Percentiles rank a stretch among this genome's conserved stretches.
These are phyloP conservation scores for Pleurotus salmoneostramineus DNA, from an alignment of 768 basidiomycete species.

Conservation along the genomic window DNA sequence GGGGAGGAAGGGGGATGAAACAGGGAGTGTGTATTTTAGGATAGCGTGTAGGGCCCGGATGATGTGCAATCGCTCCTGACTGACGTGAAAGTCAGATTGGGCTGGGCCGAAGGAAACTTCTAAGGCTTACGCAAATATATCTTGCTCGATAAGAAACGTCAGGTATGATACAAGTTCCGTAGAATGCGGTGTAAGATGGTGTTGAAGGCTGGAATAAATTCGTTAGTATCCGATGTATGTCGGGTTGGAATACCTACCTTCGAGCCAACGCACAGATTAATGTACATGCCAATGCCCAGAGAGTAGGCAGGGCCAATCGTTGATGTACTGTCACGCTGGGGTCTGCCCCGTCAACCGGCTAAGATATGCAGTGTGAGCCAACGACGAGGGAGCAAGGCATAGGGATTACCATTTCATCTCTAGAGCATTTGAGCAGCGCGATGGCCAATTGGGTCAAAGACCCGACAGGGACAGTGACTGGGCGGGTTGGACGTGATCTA, in stretches of 20 bases:
- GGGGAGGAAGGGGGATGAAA: conserved; percentile 44
- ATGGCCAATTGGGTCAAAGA: conserved; percentile 47
- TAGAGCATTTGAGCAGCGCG: conserved; percentile 45
- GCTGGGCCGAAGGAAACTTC: neutral
- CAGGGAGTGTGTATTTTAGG: conserved; percentile 36
- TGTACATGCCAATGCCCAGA: neutral
- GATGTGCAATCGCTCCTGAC: conserved; percentile 34
- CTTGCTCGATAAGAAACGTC: conserved; percentile 59
- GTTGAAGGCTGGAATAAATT: conserved; percentile 38
- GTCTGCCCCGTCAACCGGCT: neutral
- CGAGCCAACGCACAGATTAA: neutral
- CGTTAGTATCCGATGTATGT: neutral
- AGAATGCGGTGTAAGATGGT: conserved; percentile 52
- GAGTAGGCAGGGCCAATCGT: neutral
- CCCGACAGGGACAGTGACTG: conserved; percentile 71
- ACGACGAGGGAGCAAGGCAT: neutral
- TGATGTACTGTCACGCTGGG: neutral
- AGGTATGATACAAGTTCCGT: conserved; percentile 51
- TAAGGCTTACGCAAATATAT: conserved; percentile 38
- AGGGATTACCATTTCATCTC: conserved; percentile 38
- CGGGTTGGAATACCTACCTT: neutral
- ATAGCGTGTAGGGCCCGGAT: conserved; percentile 41
- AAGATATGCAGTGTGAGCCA: neutral
- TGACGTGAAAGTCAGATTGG: conserved; percentile 12
- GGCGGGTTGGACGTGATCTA: conserved; percentile 54